Evolutionary conservation across 2,329 filamentous ascomycete species (phyloP), one percentile per base, ranked within the genome.

Genomic region (Iodosphaeria phyllophila): DNA sequence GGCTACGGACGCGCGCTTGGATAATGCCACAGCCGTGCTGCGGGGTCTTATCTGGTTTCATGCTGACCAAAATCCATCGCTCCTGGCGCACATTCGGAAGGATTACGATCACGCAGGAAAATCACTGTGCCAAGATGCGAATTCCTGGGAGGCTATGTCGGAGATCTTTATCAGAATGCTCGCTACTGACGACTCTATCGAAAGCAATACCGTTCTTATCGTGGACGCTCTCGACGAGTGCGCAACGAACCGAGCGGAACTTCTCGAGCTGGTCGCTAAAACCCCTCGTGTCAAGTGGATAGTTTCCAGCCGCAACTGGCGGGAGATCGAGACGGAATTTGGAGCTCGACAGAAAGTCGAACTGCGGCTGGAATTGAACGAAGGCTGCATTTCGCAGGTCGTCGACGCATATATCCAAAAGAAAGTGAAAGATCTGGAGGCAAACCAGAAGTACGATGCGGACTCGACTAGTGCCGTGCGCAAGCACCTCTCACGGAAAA

Each of bases 221-320:
- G 38, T 63, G 13, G 54, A 63, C 35, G 55, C 50, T 1, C 47
- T 63, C 0, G 54, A 64, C 28, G 54, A 64, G 35, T 62, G 56
- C 30, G 7, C 4, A 3, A 29, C 14, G 5, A 46, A 37, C 20
- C 30, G 34, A 11, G 4, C 18, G 3, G 17, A 37, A 19, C 48
- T 59, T 18, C 38, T 57, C 6, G 24, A 46, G 3, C 35, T 56
- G 5, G 42, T 60, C 19, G 25, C 29, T 8, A 23, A 40, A 3
- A 40, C 36, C 16, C 39, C 37, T 3, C 22, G 29, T 7, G 35
- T 51, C 12, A 58, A 54, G 33, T 59, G 48, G 51, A 30, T 59
- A 15, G 30, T 57, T 4, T 52, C 52, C 3, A 59, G 55, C 32
- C 52, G 55, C 10, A 53, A 55, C 30, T 39, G 31, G 43, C 35